A percentile compares a stretch with the other conserved stretches of the same genome.
Conservation (phyloP, 306 rosid species). For the Casuarina glauca region DNA sequence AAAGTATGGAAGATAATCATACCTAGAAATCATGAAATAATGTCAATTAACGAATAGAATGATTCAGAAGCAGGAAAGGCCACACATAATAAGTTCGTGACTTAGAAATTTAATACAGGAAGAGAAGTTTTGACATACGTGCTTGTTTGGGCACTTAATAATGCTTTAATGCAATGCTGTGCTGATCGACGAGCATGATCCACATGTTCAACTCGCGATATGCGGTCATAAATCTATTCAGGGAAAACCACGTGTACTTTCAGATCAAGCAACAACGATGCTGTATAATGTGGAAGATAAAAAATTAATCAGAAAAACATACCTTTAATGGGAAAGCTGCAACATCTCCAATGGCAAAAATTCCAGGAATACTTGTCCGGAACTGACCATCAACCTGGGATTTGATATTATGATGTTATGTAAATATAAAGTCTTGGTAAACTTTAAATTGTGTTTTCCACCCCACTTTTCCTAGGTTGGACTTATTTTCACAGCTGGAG, state of each 20-base stretch:
- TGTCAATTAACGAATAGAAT: constrained; percentile 16
- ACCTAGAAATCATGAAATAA: constrained; percentile 41
- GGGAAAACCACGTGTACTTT: constrained; percentile 19
- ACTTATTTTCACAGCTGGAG: background rate
- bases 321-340: constrained; percentile 93
- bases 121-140: constrained; percentile 42
- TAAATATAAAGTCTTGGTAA: constrained; percentile 14
- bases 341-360: constrained; percentile 88
- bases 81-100: background rate
- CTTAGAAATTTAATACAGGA: constrained; percentile 15
- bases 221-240: constrained; percentile 76
- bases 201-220: constrained; percentile 84
- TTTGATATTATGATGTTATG: background rate
- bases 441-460: background rate
- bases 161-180: constrained; percentile 74
- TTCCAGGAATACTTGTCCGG: constrained; percentile 73
- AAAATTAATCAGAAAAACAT: background rate
- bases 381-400: constrained; percentile 87
- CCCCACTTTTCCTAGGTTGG: background rate
- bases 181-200: constrained; percentile 97
- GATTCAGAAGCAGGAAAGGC: background rate
- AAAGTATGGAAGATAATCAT: constrained; percentile 92
- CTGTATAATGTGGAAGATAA: constrained; percentile 23
- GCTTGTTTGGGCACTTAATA: constrained; percentile 75
- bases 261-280: constrained; percentile 11